Evolutionary conservation across 1,139 yeast species (phyloP).

Genomic region (Suhomyces choctaworum): DNA sequence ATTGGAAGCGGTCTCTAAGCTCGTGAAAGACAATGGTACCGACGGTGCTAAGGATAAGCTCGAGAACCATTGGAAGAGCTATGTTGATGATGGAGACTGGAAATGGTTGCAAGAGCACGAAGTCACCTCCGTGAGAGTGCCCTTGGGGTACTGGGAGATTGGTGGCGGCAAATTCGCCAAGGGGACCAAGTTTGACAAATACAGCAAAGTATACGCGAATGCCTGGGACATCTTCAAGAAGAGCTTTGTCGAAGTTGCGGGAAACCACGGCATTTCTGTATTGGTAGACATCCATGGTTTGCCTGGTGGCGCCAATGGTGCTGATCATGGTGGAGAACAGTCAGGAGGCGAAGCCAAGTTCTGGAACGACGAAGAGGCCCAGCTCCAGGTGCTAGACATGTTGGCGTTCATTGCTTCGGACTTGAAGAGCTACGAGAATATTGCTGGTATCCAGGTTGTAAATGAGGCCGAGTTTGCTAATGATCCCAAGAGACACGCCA

Average conservation of each 20-base stretch:
- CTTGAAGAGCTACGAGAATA: conserved; percentile 57
- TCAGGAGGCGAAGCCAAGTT: conserved; percentile 56
- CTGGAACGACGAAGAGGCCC: conserved; percentile 53
- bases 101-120: conserved; percentile 64
- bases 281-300: conserved; percentile 84
- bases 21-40: conserved; percentile 49
- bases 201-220: conserved; percentile 54
- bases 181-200: conserved; percentile 61
- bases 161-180: conserved; percentile 58
- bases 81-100: conserved; percentile 74
- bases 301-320: conserved; percentile 90
- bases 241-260: conserved; percentile 56
- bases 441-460: conserved; percentile 79
- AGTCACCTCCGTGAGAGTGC: conserved; percentile 78
- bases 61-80: conserved; percentile 71
- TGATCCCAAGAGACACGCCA: conserved; percentile 49
- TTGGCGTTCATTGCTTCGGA: conserved; percentile 66
- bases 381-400: conserved; percentile 49
- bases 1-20: conserved; percentile 63
- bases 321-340: conserved; percentile 76
- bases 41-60: conserved; percentile 56
- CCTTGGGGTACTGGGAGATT: conserved; percentile 90
- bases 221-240: conserved; percentile 67
- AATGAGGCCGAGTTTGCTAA: conserved; percentile 76
- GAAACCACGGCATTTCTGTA: conserved; percentile 60